Base-by-base conservation (phyloP, 176 grass and related monocot genomes). In the Oryza longistaminata region DNA sequence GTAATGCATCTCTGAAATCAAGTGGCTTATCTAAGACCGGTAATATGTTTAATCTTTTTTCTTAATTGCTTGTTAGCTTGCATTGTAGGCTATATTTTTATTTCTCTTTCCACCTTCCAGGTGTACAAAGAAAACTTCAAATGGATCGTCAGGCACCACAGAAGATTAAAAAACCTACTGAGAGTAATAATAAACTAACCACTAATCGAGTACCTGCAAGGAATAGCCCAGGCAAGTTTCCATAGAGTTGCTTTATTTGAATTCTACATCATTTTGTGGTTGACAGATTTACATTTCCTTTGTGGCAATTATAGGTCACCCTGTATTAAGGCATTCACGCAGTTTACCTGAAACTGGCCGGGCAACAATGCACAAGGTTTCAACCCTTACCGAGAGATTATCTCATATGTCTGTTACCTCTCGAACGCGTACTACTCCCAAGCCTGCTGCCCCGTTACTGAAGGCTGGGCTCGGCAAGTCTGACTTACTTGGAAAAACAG, bases 121-220 rank as follows among this genome's bases (percentile, higher is more conserved):
- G 90, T 66, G 93, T 91, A 29, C 97, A 99, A 86, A 90, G 97
- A 83, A 99, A 99, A 88, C 88, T 99, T 83, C 85, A 94, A 45
- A 81, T 99, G 83, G 90, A 92, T 76, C 90, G 88, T 15, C 93
- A 88, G 88, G 82, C 73, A 68, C 71, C 88, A 26, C 88, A 83
- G 31, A 99, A 94, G 83, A 89, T 17, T 77, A 84, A 76, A 66
- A 91, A 83, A 53, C 31, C 91, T 43, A 84, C 82, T 1, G 91
- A 93, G 74, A 95, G 78, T 80, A 88, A 61, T 76, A 87, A 50
- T 39, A 96, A 88, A 86, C 75, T 84, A 62, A 79, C 77, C 79
- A 89, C n/a, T 11, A 87, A 81, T 73, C 83, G 86, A 27, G 87
- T 91, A 80, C 74, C 83, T 15, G 86, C 90, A 72, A 92, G 90